phyloP scores from a whole-genome alignment of 1,139 yeast genomes.

The Kodamaea arcana region DNA sequence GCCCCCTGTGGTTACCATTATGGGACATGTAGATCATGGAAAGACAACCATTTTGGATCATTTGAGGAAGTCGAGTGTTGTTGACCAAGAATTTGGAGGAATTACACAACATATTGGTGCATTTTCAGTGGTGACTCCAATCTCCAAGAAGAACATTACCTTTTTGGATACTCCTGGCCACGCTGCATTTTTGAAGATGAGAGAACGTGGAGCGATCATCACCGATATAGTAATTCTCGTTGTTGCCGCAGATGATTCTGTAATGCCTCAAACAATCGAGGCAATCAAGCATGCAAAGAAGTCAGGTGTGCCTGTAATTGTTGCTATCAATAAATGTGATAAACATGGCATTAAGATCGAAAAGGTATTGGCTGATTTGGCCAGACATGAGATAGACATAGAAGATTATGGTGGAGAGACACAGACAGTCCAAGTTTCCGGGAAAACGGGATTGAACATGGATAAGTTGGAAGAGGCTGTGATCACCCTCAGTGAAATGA shows the following conservation, averaged over 20 bases:
- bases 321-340: constrained; percentile 92
- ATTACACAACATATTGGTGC: constrained; percentile 99
- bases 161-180: constrained; percentile 98
- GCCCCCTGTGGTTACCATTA: constrained; percentile 93
- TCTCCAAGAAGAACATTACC: constrained; percentile 72
- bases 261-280: constrained; percentile 96
- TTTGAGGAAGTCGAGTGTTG: constrained; percentile 79
- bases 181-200: constrained; percentile 93
- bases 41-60: constrained; percentile 90
- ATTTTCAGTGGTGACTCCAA: constrained; percentile 76
- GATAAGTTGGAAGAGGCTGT: constrained; percentile 87
- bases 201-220: constrained; percentile 92
- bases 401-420: constrained; percentile 96
- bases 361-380: constrained; percentile 72
- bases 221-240: constrained; percentile 91
- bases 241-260: constrained; percentile 98
- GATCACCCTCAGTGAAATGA: constrained; percentile 75
- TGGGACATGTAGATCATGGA: constrained; percentile 99
- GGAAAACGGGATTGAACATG: constrained; percentile 79
- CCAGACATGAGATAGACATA: constrained; percentile 73
- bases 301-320: constrained; percentile 81
- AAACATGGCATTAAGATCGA: constrained; percentile 69
- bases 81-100: constrained; percentile 87
- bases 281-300: constrained; percentile 90
- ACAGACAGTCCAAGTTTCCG: constrained; percentile 85